A percentile compares a stretch with the other conserved stretches of the same genome.
phyloP scores from a whole-genome alignment of 768 basidiomycete species.

The Trichaptum fuscoviolaceum region DNA sequence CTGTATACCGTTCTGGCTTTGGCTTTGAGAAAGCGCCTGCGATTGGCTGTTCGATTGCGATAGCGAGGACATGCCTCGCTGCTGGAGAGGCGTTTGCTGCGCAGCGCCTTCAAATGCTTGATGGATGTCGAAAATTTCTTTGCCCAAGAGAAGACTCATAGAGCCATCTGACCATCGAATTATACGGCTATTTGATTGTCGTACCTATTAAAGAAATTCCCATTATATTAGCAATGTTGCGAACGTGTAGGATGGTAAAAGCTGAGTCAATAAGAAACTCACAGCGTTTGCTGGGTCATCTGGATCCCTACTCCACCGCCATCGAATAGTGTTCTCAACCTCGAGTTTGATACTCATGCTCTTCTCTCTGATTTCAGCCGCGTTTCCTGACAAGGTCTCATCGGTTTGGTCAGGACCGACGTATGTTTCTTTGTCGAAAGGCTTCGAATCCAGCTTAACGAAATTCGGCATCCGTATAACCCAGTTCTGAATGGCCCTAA shows the following conservation, averaged over 20 bases:
- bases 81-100: constrained; percentile 38
- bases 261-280: constrained; percentile 24
- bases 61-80: constrained; percentile 40
- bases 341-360: constrained; percentile 82
- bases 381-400: constrained; percentile 52
- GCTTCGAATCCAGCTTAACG: constrained; percentile 82
- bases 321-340: constrained; percentile 91
- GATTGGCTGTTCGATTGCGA: constrained; percentile 26
- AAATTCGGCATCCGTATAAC: constrained; percentile 92
- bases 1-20: constrained; percentile 26
- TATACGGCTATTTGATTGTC: constrained; percentile 86
- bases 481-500: constrained; percentile 58
- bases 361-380: constrained; percentile 63
- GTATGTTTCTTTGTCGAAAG: constrained; percentile 86
- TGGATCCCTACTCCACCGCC: constrained; percentile 87
- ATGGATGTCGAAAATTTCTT: constrained; percentile 89
- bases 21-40: constrained; percentile 28
- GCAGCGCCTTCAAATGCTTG: constrained; percentile 69
- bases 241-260: constrained; percentile 4
- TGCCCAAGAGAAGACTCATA: constrained; percentile 84
- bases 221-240: constrained; percentile 7
- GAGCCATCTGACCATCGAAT: constrained; percentile 96
- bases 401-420: constrained; percentile 77
- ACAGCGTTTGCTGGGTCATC: constrained; percentile 61
- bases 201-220: constrained; percentile 40